Percentiles rank a stretch among this genome's conserved stretches.
phyloP scores from a whole-genome alignment of 2,329 filamentous ascomycete species.

The Penicillium olsonii region DNA sequence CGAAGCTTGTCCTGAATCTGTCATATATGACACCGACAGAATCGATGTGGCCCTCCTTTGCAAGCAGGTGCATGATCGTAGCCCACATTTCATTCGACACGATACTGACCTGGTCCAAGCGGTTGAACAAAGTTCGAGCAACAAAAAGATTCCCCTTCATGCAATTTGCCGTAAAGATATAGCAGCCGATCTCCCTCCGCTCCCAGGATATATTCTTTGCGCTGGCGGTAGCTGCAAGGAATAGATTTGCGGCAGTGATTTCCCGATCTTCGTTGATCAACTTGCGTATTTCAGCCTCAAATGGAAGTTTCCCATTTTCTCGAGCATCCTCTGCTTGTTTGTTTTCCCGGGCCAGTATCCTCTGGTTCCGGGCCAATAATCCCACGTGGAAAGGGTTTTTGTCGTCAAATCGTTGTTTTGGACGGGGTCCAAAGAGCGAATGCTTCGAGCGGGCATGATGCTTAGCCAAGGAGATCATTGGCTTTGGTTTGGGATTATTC shows the following conservation, averaged over 20 bases:
- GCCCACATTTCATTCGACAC: constrained; percentile 40
- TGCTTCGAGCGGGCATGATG: constrained; percentile 3
- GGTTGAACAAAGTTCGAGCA: constrained; percentile 39
- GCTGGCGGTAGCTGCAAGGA: constrained; percentile 22
- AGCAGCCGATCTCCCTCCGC: constrained; percentile 31
- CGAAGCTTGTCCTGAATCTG: constrained; percentile 30
- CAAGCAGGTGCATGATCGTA: constrained; percentile 37
- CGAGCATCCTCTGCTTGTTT: constrained; percentile 5
- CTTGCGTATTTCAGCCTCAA: constrained; percentile 24
- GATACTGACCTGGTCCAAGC: constrained; percentile 33
- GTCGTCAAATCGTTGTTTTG: neutral
- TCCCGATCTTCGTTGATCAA: constrained; percentile 30
- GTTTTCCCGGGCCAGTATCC: constrained; percentile 15
- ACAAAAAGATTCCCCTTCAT: constrained; percentile 39
- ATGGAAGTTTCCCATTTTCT: constrained; percentile 7
- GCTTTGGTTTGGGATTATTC: constrained; percentile 1
- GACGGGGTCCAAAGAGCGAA: neutral
- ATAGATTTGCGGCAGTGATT: constrained; percentile 41
- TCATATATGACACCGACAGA: constrained; percentile 35
- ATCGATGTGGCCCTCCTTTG: constrained; percentile 39
- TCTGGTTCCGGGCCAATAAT: constrained; percentile 5
- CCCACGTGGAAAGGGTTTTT: neutral
- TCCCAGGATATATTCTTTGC: constrained; percentile 23
- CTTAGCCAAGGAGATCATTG: constrained; percentile 4
- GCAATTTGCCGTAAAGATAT: constrained; percentile 40